These are phyloP conservation scores for Pythium sp. DNA, from an alignment of 352 stramenopile genomes.

Conservation along the genomic window DNA sequence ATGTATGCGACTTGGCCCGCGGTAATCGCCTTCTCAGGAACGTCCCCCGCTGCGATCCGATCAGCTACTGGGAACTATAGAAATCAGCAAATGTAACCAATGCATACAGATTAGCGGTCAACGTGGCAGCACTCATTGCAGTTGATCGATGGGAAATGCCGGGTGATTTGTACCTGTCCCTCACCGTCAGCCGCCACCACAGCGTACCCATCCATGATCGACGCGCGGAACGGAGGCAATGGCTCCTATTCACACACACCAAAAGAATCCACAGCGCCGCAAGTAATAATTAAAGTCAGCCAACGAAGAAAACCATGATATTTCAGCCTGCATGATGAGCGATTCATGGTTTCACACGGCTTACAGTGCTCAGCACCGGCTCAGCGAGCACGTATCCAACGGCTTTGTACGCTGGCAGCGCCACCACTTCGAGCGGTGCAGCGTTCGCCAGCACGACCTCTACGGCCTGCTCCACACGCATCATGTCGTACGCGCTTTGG, in stretches of 20 bases:
- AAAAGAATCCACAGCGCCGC: conserved; percentile 12
- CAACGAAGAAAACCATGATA: neutral
- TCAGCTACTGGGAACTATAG: conserved; percentile 62
- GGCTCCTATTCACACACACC: conserved; percentile 46
- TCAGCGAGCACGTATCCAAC: conserved; percentile 54
- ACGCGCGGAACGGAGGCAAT: conserved; percentile 94
- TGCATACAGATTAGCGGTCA: neutral
- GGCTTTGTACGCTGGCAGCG: conserved; percentile 34
- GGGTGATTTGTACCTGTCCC: conserved; percentile 40
- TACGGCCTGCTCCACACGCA: conserved; percentile 55
- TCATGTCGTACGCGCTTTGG: conserved; percentile 79
- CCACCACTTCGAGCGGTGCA: conserved; percentile 33
- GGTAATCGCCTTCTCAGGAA: conserved; percentile 35
- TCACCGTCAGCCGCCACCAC: conserved; percentile 84
- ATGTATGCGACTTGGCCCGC: conserved; percentile 86
- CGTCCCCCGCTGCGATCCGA: conserved; percentile 66
- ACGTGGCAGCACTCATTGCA: neutral
- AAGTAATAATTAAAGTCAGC: conserved; percentile 12
- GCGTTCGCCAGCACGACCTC: conserved; percentile 45
- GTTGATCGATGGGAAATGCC: neutral
- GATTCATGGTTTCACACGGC: neutral
- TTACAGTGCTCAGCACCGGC: conserved; percentile 43
- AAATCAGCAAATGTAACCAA: neutral
- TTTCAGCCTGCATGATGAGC: neutral
- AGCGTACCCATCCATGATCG: conserved; percentile 98